A percentile compares a stretch with the other conserved stretches of the same genome.
phyloP scores from a whole-genome alignment of 176 grass and related monocot species.

The Avena sativa region DNA sequence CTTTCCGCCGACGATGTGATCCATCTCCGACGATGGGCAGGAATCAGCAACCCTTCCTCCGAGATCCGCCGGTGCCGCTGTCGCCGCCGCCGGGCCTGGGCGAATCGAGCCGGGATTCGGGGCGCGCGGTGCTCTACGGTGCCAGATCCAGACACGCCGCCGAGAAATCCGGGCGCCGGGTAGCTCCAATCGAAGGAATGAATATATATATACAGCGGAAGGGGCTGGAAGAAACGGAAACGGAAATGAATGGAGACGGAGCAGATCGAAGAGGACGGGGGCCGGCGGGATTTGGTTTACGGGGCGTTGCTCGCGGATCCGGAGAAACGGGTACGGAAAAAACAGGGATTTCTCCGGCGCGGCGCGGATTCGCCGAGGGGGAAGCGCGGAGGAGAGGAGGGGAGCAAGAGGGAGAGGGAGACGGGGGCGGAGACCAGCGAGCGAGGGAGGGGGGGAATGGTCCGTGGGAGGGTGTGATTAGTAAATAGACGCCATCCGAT shows the following conservation, averaged over 20 bases:
- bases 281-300: neutral
- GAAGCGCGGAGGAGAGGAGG: neutral
- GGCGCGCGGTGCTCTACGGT: neutral
- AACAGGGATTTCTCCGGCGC: constrained; percentile 32
- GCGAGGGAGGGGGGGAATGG: neutral
- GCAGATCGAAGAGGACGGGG: constrained; percentile 22
- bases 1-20: constrained; percentile 70
- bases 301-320: neutral
- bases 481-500: neutral
- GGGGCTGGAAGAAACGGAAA: too few species aligned
- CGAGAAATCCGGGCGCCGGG: constrained; percentile 37
- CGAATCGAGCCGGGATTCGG: constrained; percentile 35
- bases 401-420: constrained; percentile 2
- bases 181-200: constrained; percentile 34
- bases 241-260: neutral
- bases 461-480: constrained; percentile 32
- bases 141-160: constrained; percentile 48
- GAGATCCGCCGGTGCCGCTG: too few species aligned
- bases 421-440: constrained; percentile 30
- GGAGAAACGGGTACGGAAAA: constrained; percentile 21
- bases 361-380: constrained; percentile 28
- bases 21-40: constrained; percentile 38
- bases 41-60: too few species aligned
- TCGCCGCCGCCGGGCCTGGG: neutral
- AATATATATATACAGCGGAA: neutral